Percentiles rank a stretch among this genome's conserved stretches.
Evolutionary conservation across 2,329 filamentous ascomycete genomes (phyloP).

Genomic region (Sporothrix inflata): DNA sequence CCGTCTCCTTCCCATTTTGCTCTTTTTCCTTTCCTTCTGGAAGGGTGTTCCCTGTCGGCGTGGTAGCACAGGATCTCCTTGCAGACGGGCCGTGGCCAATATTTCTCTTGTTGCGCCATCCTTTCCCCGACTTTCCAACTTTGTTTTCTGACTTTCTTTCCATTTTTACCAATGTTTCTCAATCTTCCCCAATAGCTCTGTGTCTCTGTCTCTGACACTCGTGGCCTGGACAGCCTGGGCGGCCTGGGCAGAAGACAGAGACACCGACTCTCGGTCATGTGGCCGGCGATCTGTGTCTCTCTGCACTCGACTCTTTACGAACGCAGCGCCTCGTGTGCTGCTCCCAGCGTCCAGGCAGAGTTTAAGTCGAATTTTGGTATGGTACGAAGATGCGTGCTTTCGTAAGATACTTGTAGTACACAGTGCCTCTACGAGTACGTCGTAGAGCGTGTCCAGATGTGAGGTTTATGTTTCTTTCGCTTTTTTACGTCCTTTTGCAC

Average conservation of each 20-base stretch:
- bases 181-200: neutral
- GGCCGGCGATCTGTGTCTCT: neutral
- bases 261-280: neutral
- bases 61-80: slow-evolving; percentile 18
- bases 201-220: neutral
- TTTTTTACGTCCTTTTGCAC: neutral
- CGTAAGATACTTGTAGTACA: no score
- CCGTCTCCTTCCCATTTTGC: neutral
- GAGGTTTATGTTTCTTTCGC: no score
- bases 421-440: no score
- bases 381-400: neutral
- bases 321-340: neutral
- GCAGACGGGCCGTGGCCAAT: slow-evolving; percentile 9
- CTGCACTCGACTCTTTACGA: neutral
- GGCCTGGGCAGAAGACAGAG: neutral
- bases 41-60: slow-evolving; percentile 25
- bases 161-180: neutral
- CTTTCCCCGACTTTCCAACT: neutral
- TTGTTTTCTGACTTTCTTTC: neutral
- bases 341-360: neutral
- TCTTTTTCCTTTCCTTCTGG: slow-evolving; percentile 17
- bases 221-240: neutral
- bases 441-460: no score
- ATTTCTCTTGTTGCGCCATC: neutral
- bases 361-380: neutral